Conservation (phyloP, 768 basidiomycete species). For the Leccinum aurantiacum region DNA sequence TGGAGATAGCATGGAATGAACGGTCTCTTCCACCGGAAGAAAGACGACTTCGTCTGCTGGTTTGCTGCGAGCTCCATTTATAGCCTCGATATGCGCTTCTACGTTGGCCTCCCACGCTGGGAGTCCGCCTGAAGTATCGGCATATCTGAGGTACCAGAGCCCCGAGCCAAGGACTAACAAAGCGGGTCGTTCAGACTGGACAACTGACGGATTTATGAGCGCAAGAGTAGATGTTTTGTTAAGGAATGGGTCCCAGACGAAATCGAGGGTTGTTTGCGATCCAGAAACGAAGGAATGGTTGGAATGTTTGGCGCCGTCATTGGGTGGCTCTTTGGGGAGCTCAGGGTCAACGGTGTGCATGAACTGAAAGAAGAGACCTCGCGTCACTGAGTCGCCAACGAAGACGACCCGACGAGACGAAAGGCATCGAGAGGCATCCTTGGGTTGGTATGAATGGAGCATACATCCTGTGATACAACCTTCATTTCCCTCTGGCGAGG, state of each 20-base stretch:
- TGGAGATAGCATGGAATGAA: constrained; percentile 61
- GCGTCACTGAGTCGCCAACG: constrained; percentile 81
- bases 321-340: constrained; percentile 50
- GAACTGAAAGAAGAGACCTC: constrained; percentile 77
- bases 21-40: constrained; percentile 73
- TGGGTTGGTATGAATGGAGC: constrained; percentile 61
- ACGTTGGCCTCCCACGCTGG: constrained; percentile 76
- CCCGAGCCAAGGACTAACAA: constrained; percentile 84
- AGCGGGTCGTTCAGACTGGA: constrained; percentile 42
- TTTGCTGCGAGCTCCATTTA: constrained; percentile 37
- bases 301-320: constrained; percentile 66
- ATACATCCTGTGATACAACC: constrained; percentile 64
- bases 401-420: constrained; percentile 65
- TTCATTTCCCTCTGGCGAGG: constrained; percentile 7
- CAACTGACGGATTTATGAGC: constrained; percentile 37
- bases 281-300: constrained; percentile 53
- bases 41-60: constrained; percentile 75
- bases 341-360: constrained; percentile 58
- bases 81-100: constrained; percentile 57
- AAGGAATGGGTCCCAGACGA: constrained; percentile 87
- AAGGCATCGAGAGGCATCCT: constrained; percentile 56
- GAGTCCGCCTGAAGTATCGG: constrained; percentile 68
- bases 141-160: constrained; percentile 85
- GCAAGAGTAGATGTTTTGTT: constrained; percentile 59
- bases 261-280: constrained; percentile 51